A percentile compares a stretch with the other conserved stretches of the same genome.
phyloP scores from a whole-genome alignment of 805 yeast genomes.

The Maudiozyma turicensis region DNA sequence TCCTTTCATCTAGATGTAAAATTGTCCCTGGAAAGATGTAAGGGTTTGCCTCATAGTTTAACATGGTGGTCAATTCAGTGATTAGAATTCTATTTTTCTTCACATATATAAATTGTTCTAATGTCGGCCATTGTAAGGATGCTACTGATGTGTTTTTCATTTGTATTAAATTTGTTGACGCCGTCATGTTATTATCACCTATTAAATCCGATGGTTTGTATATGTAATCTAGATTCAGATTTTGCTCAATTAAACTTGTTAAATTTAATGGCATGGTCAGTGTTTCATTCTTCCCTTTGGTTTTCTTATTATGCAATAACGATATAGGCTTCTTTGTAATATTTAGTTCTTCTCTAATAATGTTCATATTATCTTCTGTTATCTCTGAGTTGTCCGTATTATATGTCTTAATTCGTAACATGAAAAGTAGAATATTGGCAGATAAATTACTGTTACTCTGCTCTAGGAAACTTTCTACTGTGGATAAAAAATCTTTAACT shows the following conservation, averaged over 20 bases:
- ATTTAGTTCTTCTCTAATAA: neutral
- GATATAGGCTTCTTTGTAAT: neutral
- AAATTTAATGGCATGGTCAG: slow-evolving; percentile 5
- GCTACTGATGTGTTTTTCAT: slow-evolving; percentile 2
- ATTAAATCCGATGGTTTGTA: slow-evolving; percentile 25
- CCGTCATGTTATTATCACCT: slow-evolving; percentile 11
- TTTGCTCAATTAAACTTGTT: slow-evolving; percentile 13
- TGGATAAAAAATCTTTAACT: slow-evolving; percentile 20
- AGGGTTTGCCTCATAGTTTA: slow-evolving; percentile 27
- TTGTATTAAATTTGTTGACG: neutral
- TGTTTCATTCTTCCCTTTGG: neutral
- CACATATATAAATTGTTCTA: slow-evolving; percentile 29
- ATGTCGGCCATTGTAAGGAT: slow-evolving; percentile 27
- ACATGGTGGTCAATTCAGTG: slow-evolving; percentile 24
- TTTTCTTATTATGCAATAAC: too few relatives aligned
- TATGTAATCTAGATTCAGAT: slow-evolving; percentile 13
- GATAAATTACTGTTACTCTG: slow-evolving; percentile 38
- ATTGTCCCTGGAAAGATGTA: slow-evolving; percentile 17
- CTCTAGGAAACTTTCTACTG: slow-evolving; percentile 29
- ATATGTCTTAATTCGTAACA: slow-evolving; percentile 26
- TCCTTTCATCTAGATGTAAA: slow-evolving; percentile 14
- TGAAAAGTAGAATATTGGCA: slow-evolving; percentile 35
- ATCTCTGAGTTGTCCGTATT: neutral
- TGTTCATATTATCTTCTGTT: neutral
- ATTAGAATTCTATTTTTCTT: slow-evolving; percentile 31